Conservation (phyloP, 2,329 filamentous ascomycete genomes). For the Cladosporium sp. region DNA sequence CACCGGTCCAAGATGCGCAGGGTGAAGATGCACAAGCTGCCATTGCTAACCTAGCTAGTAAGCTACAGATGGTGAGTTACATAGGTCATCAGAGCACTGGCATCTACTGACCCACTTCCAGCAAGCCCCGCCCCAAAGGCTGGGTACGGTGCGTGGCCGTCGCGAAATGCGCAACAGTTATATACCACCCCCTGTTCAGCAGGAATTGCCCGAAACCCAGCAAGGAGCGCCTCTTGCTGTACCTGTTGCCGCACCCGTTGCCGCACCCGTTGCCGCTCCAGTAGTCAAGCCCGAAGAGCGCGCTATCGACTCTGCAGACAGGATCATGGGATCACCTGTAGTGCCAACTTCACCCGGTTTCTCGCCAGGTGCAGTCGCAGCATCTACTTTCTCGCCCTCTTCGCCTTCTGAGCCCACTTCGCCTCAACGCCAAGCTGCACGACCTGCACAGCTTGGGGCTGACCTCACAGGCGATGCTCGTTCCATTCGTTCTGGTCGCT, state of each 20-base stretch:
- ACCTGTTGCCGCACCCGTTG: constrained; percentile 2
- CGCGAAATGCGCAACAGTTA: constrained; percentile 91
- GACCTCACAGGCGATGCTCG: constrained; percentile 73
- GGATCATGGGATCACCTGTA: neutral
- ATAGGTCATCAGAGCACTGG: neutral
- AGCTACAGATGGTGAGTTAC: constrained; percentile 56
- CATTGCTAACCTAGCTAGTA: constrained; percentile 70
- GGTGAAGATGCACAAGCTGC: constrained; percentile 66
- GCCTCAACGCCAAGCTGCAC: constrained; percentile 27
- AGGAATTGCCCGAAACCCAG: neutral
- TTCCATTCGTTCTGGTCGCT: constrained; percentile 84
- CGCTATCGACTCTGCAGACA: neutral
- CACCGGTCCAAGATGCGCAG: constrained; percentile 73
- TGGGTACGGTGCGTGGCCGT: constrained; percentile 77
- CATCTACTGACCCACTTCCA: constrained; percentile 34
- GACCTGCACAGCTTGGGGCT: constrained; percentile 30
- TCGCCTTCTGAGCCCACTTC: constrained; percentile 23
- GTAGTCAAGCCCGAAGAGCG: neutral
- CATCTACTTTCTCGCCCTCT: constrained; percentile 29
- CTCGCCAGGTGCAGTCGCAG: constrained; percentile 17
- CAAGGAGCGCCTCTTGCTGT: constrained; percentile 8
- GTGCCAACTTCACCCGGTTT: constrained; percentile 19
- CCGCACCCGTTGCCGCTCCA: neutral
- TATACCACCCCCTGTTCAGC: constrained; percentile 12
- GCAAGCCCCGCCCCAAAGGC: constrained; percentile 52